These are phyloP conservation scores for Hymenoscyphus scutula DNA, from an alignment of 2,329 filamentous ascomycete species.

Conservation along the genomic window DNA sequence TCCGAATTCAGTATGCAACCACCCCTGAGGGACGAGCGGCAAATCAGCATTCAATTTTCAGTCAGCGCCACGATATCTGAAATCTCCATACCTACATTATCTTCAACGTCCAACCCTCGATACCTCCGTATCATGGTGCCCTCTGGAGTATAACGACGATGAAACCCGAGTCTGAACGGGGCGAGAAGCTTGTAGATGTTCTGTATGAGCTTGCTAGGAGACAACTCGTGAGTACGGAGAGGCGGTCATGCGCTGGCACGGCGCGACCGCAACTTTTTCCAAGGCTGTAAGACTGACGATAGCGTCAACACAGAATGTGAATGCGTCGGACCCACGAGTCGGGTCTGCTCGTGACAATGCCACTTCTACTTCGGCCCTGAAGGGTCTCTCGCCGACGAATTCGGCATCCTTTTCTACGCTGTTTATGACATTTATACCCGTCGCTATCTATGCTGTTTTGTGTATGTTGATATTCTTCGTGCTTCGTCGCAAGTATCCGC, in stretches of 20 bases:
- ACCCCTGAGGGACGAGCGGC: conserved; percentile 1
- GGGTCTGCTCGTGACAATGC: conserved; percentile 45
- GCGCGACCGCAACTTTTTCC: neutral
- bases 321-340: conserved; percentile 40
- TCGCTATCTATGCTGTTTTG: conserved; percentile 47
- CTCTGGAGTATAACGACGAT: conserved; percentile 3
- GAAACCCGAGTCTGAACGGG: conserved; percentile 2
- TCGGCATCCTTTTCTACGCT: conserved; percentile 43
- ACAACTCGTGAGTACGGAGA: conserved; percentile 11
- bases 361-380: conserved; percentile 38
- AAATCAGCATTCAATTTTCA: neutral
- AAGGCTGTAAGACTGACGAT: conserved; percentile 1
- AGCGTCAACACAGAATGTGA: conserved; percentile 20
- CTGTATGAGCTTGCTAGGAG: conserved; percentile 7
- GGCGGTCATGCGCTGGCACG: conserved; percentile 8
- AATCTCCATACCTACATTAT: neutral
- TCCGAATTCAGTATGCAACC: neutral
- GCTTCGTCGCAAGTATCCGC: conserved; percentile 46
- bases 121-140: conserved; percentile 2
- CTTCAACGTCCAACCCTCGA: neutral
- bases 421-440: conserved; percentile 53
- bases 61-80: neutral
- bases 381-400: conserved; percentile 39
- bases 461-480: conserved; percentile 53
- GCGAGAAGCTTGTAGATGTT: neutral